Base-by-base conservation (phyloP, 176 grass and related monocot genomes). In the Carex littledalei region DNA sequence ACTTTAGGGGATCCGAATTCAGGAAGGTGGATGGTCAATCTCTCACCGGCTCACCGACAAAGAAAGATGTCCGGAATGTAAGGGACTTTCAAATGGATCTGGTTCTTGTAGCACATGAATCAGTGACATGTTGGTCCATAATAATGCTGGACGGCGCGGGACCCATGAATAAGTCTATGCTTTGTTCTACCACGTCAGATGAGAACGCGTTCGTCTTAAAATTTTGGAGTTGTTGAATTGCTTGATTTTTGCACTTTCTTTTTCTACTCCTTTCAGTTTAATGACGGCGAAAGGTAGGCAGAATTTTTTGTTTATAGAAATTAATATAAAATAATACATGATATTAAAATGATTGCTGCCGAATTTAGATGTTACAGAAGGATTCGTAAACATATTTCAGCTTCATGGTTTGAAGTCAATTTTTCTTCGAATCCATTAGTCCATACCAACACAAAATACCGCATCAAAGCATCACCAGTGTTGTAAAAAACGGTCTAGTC, bases 41-140 rank as follows among this genome's bases (percentile, higher is more conserved):
- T 68, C 81, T 67, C 81, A 83, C 81, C 63, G 81, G 64, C 63
- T 83, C 81, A 83, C 81, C 81, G 81, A 83, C 81, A 83, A 68
- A 39, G 81, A 83, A 52, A 67, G 63, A 60, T 83, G 81, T 67
- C 67, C 62, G 61, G 12, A 47, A 67, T 22, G 13, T 21, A 11
- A 47, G 59, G 6, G 0, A 81, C 32, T 43, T 41, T 22, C 18
- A 63, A 49, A 6, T 41, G 17, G 21, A 82, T 50, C 79, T 26
- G 79, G 11, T 82, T 10, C 18, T 3, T 4, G 50, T 15, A 13
- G 50, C 22, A 56, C 50, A 5, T 17, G 22, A 0, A 7, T 3
- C 50, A 24, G 26, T 78, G 74, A 78, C 26, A 56, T 57, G 74
- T 78, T 26, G 52, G 74, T 4, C 17, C 6, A 8, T 0, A 0